Evolutionary conservation across 257 asterid species (phyloP), one percentile per base, ranked within the genome.

Genomic region (Henckelia pumila): DNA sequence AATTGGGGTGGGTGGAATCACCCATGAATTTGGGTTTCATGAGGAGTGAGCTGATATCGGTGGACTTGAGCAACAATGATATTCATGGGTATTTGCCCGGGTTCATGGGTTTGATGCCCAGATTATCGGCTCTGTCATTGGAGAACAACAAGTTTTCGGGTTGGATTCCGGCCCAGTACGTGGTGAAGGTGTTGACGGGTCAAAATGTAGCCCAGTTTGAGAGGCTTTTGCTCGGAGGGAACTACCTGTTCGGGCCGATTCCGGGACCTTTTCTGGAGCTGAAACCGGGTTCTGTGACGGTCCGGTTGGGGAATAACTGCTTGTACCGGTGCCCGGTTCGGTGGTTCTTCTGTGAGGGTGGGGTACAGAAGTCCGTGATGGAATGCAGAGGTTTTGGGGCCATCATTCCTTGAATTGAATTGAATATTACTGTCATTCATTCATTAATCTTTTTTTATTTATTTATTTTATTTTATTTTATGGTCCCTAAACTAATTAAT

Each of bases 171-270:
- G 24, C 71, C 59, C 86, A 76, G 64, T 92, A 78, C 24, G 82
- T 75, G 6, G 8, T 86, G 16, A 80, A 80, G 79, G 82, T 85
- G 1, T 6, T 83, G 79, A 56, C 71, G 77, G 89, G 77, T 53
- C 32, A 64, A 19, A 88, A 78, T 4, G 28, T 63, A 10, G 73
- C 88, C 0, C 95, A 69, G 53, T 77, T 89, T 1, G 83, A 79
- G 89, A 80, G 98, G 82, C 85, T 92, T 0, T 47, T 92, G 56
- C 71, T 92, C 32, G 96, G 95, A 1, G 98, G 98, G 72, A 92
- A 92, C 58, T 92, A 85, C 24, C 20, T 92, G 33, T 76, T 66
- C 71, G 98, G 98, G 69, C 84, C 96, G 6, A 85, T 92, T 0
- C 98, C 98, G 78, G 80, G 87, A 68, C 84, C 80, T 28, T 84